Evolutionary conservation across 192 early-diverging fungal species (phyloP).

Genomic region (Gaertneriomyces sp.): DNA sequence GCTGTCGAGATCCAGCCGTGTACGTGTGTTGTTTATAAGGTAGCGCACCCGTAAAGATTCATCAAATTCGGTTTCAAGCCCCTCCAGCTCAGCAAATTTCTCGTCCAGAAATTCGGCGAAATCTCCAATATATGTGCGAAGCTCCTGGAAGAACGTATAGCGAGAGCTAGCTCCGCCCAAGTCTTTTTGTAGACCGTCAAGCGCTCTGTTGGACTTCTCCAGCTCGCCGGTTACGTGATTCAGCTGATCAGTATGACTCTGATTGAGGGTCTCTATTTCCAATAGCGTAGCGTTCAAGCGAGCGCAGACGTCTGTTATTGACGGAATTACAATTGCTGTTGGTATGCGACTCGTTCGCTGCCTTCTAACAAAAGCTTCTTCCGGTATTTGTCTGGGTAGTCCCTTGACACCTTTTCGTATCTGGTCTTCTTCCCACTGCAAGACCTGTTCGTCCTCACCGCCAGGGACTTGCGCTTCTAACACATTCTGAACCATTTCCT

Average conservation of each 20-base stretch:
- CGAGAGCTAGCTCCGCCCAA: constrained; percentile 12
- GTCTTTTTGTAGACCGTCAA: constrained; percentile 23
- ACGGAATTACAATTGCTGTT: constrained; percentile 1
- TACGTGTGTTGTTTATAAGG: background rate
- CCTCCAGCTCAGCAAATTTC: constrained; percentile 23
- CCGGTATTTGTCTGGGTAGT: too few species aligned
- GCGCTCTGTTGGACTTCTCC: constrained; percentile 7
- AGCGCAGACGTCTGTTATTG: constrained; percentile 7
- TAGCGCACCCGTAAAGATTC: background rate
- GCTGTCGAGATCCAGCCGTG: constrained; percentile 1
- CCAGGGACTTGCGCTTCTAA: constrained; percentile 18
- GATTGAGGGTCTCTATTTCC: constrained; percentile 10
- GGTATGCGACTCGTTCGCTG: constrained; percentile 13
- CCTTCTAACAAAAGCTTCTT: too few species aligned
- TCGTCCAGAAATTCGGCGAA: constrained; percentile 41
- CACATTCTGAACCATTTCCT: constrained; percentile 30
- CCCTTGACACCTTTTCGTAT: constrained; percentile 24
- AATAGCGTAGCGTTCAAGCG: constrained; percentile 14
- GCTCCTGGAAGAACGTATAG: constrained; percentile 40
- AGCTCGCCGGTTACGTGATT: constrained; percentile 7
- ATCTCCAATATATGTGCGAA: constrained; percentile 33
- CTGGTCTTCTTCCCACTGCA: constrained; percentile 33
- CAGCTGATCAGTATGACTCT: constrained; percentile 14
- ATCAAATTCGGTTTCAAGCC: constrained; percentile 19
- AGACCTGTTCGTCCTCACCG: constrained; percentile 37